Base-by-base conservation (phyloP, 2,329 filamentous ascomycete genomes). In the Alternaria burnsii region DNA sequence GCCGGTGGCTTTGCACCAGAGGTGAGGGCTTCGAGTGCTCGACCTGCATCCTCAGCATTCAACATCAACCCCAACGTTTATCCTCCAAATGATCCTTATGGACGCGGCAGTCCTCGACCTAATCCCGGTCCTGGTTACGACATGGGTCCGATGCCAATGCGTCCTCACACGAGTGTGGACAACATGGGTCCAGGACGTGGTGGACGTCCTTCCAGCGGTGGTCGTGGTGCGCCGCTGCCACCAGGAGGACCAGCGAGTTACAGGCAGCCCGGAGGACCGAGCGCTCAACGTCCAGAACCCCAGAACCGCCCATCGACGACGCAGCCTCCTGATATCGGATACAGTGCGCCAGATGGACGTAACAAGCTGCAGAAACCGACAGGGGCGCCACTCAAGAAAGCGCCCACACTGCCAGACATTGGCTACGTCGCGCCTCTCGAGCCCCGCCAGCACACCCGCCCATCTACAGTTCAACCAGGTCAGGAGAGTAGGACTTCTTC, bases 11-110 rank as follows among this genome's bases (percentile, higher is more conserved):
- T 82, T 67, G 79, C 76, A 36, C 75, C 84, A 3, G 82, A 83
- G 40, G 74, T 85, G 5, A 84, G 85, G 6, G 79, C 84, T 26
- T 82, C 83, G 10, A 82, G 82, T 28, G 69, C 85, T 83, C 66
- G 85, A 78, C 71, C 82, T 42, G 48, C 57, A 16, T 80, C 76
- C 14, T 82, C 82, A 16, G 83, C 84, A 5, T 86, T 86, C 75
- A 82, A 82, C 46, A 79, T 86, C 61, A 81, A 82, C 62, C 81
- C 83, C 5, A 78, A 82, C 32, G 62, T 80, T 5, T 85, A 73
- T 50, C 66, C 68, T 48, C 40, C 69, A 9, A 72, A 73, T 38
- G 70, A 76, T 56, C 67, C 67, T 2, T 73, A 74, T 43, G 73
- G 73, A 26, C 70, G 76, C 26, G 71, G 73, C 12, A 69, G 71